phyloP scores from a whole-genome alignment of 345 rosid species.

The Punica granatum region DNA sequence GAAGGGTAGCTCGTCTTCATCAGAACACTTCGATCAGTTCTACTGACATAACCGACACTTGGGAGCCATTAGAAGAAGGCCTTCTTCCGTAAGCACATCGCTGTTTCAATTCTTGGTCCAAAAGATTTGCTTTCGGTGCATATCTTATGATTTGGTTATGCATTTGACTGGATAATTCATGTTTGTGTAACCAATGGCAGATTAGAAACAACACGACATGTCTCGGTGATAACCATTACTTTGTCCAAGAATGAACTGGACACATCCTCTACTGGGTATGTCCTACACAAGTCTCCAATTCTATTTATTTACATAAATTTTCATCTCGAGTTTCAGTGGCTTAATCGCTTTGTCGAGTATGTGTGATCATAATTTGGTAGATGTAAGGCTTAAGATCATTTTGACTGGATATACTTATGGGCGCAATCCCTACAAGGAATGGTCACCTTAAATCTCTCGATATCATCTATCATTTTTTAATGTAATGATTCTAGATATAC shows the following conservation, averaged over 20 bases:
- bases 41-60: too few relatives aligned
- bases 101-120: neutral
- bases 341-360: too few relatives aligned
- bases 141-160: neutral
- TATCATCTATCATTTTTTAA: too few relatives aligned
- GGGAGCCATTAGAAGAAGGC: slow-evolving; percentile 62
- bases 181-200: slow-evolving; percentile 17
- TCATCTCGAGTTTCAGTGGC: neutral
- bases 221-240: slow-evolving; percentile 45
- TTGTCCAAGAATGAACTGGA: slow-evolving; percentile 46
- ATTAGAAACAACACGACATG: slow-evolving; percentile 59
- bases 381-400: too few relatives aligned
- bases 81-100: slow-evolving; percentile 44
- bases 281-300: neutral
- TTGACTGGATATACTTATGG: too few relatives aligned
- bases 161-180: too few relatives aligned
- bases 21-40: slow-evolving; percentile 37
- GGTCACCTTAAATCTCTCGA: too few relatives aligned
- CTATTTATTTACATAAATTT: neutral
- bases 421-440: too few relatives aligned
- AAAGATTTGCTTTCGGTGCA: neutral
- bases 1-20: slow-evolving; percentile 42
- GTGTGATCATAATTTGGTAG: too few relatives aligned
- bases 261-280: slow-evolving; percentile 46
- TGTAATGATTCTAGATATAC: too few relatives aligned